These are phyloP conservation scores for Lycium barbarum DNA, from an alignment of 257 asterid species.

Conservation along the genomic window DNA sequence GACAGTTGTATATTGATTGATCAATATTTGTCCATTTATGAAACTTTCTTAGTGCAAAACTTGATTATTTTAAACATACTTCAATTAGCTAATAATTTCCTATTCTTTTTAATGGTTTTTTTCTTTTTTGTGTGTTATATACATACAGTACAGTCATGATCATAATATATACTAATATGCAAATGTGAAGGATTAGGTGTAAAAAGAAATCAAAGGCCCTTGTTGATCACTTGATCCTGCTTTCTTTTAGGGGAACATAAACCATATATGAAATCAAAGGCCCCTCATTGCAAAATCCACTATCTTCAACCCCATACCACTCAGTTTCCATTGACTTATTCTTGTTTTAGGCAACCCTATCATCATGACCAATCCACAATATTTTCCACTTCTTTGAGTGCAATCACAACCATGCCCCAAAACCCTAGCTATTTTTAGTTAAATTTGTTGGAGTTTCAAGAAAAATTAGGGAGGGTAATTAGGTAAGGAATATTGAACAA, in stretches of 20 bases:
- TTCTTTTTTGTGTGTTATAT: not conserved
- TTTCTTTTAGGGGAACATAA: conserved; percentile 47
- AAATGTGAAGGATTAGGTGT: not conserved
- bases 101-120: not conserved
- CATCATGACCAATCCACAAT: conserved; percentile 36
- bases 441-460: not conserved
- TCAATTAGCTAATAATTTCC: not conserved
- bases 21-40: conserved; percentile 25
- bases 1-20: conserved; percentile 3
- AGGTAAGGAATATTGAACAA: not conserved
- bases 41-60: conserved; percentile 2
- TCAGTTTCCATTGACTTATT: conserved; percentile 41
- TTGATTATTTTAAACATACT: conserved; percentile 6
- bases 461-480: not conserved
- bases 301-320: not conserved
- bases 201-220: conserved; percentile 27
- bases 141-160: not conserved
- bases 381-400: conserved; percentile 28
- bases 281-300: conserved; percentile 38
- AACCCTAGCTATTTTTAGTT: conserved; percentile 14
- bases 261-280: conserved; percentile 40
- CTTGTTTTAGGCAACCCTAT: conserved; percentile 43
- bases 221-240: conserved; percentile 34
- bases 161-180: not conserved
- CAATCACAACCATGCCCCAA: conserved; percentile 30